These are phyloP conservation scores for Calocybe cyanea DNA, from an alignment of 768 basidiomycete genomes.

Conservation along the genomic window DNA sequence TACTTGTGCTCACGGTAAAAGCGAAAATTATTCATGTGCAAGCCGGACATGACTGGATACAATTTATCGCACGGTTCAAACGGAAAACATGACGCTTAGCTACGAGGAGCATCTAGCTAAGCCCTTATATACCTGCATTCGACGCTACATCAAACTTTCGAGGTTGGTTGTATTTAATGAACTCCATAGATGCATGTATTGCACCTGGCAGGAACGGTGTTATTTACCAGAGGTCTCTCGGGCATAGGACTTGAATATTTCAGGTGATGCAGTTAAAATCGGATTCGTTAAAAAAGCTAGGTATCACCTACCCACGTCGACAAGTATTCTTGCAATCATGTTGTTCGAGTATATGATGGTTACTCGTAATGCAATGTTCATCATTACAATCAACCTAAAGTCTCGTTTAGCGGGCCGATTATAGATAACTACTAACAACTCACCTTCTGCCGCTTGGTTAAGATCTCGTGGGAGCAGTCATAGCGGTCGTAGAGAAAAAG, in stretches of 20 bases:
- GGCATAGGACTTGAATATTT: constrained; percentile 9
- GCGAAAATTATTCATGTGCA: no score
- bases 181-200: constrained; percentile 13
- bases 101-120: no score
- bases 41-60: no score
- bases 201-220: constrained; percentile 6
- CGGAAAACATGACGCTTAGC: no score
- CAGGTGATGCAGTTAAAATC: constrained; percentile 3
- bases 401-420: not conserved
- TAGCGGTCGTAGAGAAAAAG: constrained; percentile 30
- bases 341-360: constrained; percentile 21
- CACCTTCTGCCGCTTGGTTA: constrained; percentile 32
- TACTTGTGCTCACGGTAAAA: no score
- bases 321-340: constrained; percentile 39
- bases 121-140: no score
- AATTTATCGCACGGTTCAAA: no score
- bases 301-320: constrained; percentile 28
- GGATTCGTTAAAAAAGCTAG: not conserved
- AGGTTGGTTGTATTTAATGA: constrained; percentile 2
- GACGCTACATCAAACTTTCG: no score
- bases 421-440: constrained; percentile 1
- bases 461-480: constrained; percentile 26
- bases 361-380: constrained; percentile 36
- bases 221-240: constrained; percentile 10
- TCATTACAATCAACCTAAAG: constrained; percentile 47